Evolutionary conservation across 768 basidiomycete genomes (phyloP).

Genomic region (Pisolithus orientalis): DNA sequence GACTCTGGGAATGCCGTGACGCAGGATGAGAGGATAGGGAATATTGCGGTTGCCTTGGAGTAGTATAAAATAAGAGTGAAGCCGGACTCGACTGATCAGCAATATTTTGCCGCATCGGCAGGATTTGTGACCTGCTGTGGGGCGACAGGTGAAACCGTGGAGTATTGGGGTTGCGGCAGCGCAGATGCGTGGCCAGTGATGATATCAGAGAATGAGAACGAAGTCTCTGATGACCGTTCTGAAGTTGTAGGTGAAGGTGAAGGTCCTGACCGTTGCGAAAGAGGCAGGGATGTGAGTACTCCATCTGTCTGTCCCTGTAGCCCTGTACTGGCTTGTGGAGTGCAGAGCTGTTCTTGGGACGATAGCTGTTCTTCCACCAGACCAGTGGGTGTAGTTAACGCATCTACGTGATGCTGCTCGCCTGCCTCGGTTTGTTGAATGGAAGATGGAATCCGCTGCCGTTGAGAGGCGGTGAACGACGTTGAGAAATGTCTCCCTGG

Average conservation of each 20-base stretch:
- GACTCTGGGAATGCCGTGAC: neutral
- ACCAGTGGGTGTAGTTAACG: slow-evolving; percentile 13
- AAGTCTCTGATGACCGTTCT: neutral
- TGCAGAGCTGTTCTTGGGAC: neutral
- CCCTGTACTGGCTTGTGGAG: neutral
- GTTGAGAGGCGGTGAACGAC: too few relatives aligned
- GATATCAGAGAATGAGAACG: neutral
- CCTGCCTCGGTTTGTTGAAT: too few relatives aligned
- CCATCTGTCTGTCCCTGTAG: neutral
- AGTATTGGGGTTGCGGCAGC: too few relatives aligned
- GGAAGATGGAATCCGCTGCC: too few relatives aligned
- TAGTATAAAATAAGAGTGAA: neutral
- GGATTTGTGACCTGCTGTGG: neutral
- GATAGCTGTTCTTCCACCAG: neutral
- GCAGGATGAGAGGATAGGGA: neutral
- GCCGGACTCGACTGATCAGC: neutral
- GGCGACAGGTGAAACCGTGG: neutral
- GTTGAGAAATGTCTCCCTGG: too few relatives aligned
- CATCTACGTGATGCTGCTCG: neutral
- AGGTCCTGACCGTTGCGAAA: neutral
- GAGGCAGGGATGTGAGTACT: neutral
- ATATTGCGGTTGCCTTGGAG: neutral
- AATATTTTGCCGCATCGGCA: neutral
- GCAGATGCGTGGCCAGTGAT: neutral
- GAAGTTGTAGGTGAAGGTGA: too few relatives aligned